Conservation (phyloP, 2,329 filamentous ascomycete genomes). For the Herpotrichia juniperi region DNA sequence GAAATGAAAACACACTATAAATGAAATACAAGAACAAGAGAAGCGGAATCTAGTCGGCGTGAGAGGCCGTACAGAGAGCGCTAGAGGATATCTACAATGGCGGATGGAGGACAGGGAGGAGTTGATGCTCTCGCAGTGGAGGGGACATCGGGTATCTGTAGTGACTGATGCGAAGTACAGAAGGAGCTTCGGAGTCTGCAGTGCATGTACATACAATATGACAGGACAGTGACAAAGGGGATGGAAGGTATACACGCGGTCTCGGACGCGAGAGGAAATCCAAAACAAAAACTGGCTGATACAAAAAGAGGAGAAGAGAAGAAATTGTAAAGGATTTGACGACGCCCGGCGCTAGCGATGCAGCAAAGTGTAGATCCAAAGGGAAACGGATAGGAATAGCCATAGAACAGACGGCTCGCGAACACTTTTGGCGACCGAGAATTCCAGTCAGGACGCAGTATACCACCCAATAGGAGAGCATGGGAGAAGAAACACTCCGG, state of each 20-base stretch:
- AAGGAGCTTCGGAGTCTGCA: background rate
- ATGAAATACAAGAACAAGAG: background rate
- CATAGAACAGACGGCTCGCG: background rate
- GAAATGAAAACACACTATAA: conserved; percentile 1
- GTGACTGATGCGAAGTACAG: conserved; percentile 20
- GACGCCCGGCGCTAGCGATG: conserved; percentile 24
- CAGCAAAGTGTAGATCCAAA: conserved; percentile 9
- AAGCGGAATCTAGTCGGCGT: conserved; percentile 5
- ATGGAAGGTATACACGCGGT: background rate
- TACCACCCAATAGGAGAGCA: conserved; percentile 9
- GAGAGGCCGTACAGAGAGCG: conserved; percentile 4
- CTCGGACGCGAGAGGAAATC: background rate
- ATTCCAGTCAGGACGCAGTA: conserved; percentile 15
- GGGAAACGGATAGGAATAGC: background rate
- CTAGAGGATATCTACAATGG: conserved; percentile 11
- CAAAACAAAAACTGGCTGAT: background rate
- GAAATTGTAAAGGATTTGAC: background rate
- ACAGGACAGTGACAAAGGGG: conserved; percentile 3
- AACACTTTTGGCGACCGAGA: conserved; percentile 17
- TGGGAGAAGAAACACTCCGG: conserved; percentile 1
- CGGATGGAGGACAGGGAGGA: background rate
- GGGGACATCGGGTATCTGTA: conserved; percentile 23
- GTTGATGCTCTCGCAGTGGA: background rate
- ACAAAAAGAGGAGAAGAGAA: conserved; percentile 6
- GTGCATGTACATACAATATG: conserved; percentile 1